Evolutionary conservation across 2,329 filamentous ascomycete species (phyloP).

Genomic region (Cladorrhinum sp.): DNA sequence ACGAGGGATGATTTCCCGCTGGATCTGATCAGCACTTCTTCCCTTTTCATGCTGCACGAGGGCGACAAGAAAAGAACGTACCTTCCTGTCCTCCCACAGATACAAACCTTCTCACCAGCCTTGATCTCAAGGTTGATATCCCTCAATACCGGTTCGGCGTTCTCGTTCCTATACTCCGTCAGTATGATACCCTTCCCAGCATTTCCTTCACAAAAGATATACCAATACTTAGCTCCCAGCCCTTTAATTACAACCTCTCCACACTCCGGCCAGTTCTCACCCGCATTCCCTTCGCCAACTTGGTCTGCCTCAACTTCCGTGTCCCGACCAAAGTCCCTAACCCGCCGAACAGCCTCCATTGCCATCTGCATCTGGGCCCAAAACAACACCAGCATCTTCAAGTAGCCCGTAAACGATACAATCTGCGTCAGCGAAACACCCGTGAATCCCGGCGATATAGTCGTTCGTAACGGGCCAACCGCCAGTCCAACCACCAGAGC

Average conservation of each 20-base stretch:
- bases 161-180: not conserved
- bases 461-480: not conserved
- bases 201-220: too few species aligned
- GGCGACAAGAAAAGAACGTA: not conserved
- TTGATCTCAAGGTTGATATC: not conserved
- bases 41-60: not conserved
- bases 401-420: not conserved
- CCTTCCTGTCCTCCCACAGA: not conserved
- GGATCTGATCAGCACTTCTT: not conserved
- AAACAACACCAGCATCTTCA: constrained; percentile 3
- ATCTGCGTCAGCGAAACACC: not conserved
- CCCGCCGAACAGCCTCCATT: constrained; percentile 17
- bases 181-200: too few species aligned
- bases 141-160: not conserved
- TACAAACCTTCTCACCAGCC: not conserved
- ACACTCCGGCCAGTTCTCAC: not conserved
- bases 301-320: constrained; percentile 9
- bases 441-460: not conserved
- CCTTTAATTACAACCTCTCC: not conserved
- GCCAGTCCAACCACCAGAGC: constrained; percentile 1
- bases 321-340: constrained; percentile 14
- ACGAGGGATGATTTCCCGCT: constrained; percentile 5
- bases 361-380: constrained; percentile 21
- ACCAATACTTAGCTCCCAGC: constrained; percentile 7
- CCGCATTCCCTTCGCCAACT: not conserved